A percentile compares a stretch with the other conserved stretches of the same genome.
Conservation (phyloP, 2,329 filamentous ascomycete genomes). For the Ophiostoma piceae region DNA sequence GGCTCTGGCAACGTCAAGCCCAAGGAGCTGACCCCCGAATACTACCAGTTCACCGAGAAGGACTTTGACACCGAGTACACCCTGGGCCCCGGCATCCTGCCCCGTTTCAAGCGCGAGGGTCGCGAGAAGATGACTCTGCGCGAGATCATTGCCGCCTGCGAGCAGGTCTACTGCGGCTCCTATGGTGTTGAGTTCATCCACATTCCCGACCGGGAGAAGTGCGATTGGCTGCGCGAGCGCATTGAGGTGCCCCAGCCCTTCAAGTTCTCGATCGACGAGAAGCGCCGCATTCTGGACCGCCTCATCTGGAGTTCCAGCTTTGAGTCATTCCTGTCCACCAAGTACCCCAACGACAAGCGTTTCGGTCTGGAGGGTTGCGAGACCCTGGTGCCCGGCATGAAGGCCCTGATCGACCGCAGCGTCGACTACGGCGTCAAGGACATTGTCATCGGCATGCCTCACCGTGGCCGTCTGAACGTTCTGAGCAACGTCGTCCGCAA, state of each 20-base stretch:
- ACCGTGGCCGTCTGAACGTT: slow-evolving; percentile 96
- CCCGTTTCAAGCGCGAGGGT: slow-evolving; percentile 81
- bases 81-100: slow-evolving; percentile 89
- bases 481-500: slow-evolving; percentile 98
- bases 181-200: slow-evolving; percentile 98
- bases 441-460: slow-evolving; percentile 98
- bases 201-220: slow-evolving; percentile 94
- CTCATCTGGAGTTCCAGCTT: slow-evolving; percentile 99
- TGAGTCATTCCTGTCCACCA: slow-evolving; percentile 89
- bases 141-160: slow-evolving; percentile 88
- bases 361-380: slow-evolving; percentile 98
- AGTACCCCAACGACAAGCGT: slow-evolving; percentile 99
- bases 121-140: slow-evolving; percentile 94
- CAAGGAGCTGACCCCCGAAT: slow-evolving; percentile 85
- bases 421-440: slow-evolving; percentile 99
- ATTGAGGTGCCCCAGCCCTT: slow-evolving; percentile 91
- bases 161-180: slow-evolving; percentile 94
- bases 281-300: slow-evolving; percentile 93
- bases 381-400: slow-evolving; percentile 96
- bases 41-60: slow-evolving; percentile 92
- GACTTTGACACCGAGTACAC: slow-evolving; percentile 89
- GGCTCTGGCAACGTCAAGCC: slow-evolving; percentile 82
- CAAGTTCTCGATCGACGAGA: slow-evolving; percentile 97
- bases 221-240: slow-evolving; percentile 95
- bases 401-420: slow-evolving; percentile 94